Base-by-base conservation (phyloP, 1,139 yeast genomes). In the Suhomyces bokatorum region DNA sequence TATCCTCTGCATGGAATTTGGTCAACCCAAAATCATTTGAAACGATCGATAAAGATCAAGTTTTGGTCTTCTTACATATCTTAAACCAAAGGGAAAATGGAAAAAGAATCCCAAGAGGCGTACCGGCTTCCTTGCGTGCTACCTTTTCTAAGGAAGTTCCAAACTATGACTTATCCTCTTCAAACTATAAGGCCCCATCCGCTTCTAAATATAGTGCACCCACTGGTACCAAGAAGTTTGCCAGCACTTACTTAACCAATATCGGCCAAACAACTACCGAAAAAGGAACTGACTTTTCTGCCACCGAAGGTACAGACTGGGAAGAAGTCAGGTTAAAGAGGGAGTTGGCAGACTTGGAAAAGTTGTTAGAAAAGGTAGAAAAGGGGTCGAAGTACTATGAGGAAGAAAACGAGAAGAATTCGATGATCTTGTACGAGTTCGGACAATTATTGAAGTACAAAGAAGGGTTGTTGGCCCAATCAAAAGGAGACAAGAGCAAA, bases 1-100 rank as follows among this genome's bases (percentile, higher is more conserved):
- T 91, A n/a, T 81, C 91, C 27, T 84, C 88, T 28, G 96, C 97
- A 1, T 93, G 99, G 98, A 89, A 88, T 62, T 72, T 93, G 48
- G 96, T 95, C 39, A 93, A 93, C 59, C 98, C 99, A 6, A 85
- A 87, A 57, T 82, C 86, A 37, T 81, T 83, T 45, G 90, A 86
- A 58, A 85, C 96, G 13, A 89, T 93, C 51, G 98, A 91, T 64
- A 89, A 87, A 58, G 98, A 93, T 66, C 99, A 95, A 63, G 84
- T 90, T 24, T 70, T 90, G 54, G 96, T 88, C 31, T 90, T 88
- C 55, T 73, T 93, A 54, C 99, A 93, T 66, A 89, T 91, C 54
- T 75, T 93, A 57, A 89, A 90, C 65, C 96, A 91, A 65, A 78
- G 97, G 56, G 87, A 89, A 50, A 84, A 85, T 59, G 97, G 97